phyloP scores from a whole-genome alignment of 2,329 filamentous ascomycete species.

The Penicillium digitatum region DNA sequence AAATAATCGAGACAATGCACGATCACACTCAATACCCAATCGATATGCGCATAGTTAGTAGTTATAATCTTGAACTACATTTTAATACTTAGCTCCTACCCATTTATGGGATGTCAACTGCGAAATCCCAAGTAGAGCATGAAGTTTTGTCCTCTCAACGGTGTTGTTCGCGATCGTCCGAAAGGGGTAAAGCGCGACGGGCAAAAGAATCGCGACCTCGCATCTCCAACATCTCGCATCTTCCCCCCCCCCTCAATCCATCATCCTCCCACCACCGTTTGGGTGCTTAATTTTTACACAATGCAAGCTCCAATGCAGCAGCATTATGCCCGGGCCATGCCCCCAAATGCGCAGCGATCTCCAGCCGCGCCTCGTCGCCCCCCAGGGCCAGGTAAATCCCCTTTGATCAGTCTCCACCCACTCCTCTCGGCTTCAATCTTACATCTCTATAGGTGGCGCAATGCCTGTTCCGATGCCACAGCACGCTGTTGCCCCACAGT shows the following conservation, averaged over 20 bases:
- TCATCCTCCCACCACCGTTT: slow-evolving; percentile 10
- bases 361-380: slow-evolving; percentile 43
- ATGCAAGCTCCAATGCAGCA: slow-evolving; percentile 44
- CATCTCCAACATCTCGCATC: slow-evolving; percentile 21
- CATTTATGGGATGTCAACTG: not conserved
- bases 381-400: slow-evolving; percentile 37
- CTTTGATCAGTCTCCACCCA: slow-evolving; percentile 13
- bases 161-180: slow-evolving; percentile 20
- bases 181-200: slow-evolving; percentile 37
- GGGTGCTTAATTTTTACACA: slow-evolving; percentile 14
- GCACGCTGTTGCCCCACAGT: slow-evolving; percentile 39
- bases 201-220: slow-evolving; percentile 37
- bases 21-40: slow-evolving; percentile 2
- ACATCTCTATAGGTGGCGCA: slow-evolving; percentile 21
- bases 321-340: slow-evolving; percentile 42
- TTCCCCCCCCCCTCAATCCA: slow-evolving; percentile 13
- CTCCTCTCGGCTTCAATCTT: slow-evolving; percentile 8
- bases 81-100: too few relatives aligned
- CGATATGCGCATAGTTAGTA: not conserved
- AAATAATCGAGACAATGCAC: slow-evolving; percentile 18
- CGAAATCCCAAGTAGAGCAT: not conserved
- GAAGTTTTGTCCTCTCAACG: not conserved
- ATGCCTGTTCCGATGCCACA: slow-evolving; percentile 38
- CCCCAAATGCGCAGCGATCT: slow-evolving; percentile 39
- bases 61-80: not conserved